Evolutionary conservation across 306 rosid species (phyloP), one percentile per base, ranked within the genome.

Genomic region (Inga laurina): DNA sequence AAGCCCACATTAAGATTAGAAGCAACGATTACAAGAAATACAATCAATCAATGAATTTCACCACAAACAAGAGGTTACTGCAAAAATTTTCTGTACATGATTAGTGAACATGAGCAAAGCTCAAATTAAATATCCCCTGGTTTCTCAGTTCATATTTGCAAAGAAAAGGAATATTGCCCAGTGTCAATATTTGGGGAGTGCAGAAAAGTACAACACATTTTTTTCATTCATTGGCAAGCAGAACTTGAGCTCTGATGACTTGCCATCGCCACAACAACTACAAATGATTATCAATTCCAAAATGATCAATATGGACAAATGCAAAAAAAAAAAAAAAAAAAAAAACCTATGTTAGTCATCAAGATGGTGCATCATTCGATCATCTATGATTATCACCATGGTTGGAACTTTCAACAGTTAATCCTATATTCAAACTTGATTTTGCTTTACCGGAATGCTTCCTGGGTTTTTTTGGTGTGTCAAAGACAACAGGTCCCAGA

Each of bases 361-460:
- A 49, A 49, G 61, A 77, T 43, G 62, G 71, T 65, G 62, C 85
- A 86, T 62, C 81, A 61, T 79, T 82, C 78, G 79, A 71, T 67
- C 71, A 69, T 48, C 73, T 80, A 45, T 44, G 78, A 76, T 79
- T 81, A 84, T 59, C 85, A 84, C 84, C 89, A 81, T 76, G 70
- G 73, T 56, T 81, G 77, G 88, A 76, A 77, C 90, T 91, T 80
- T 90, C 93, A 76, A 68, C 84, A 19, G 85, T 68, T 81, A 82
- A 70, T 51, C 86, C 89, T 78, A 80, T 69, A 84, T 87, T 84
- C 84, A 79, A 79, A 41, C 81, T 84, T 68, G 88, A 66, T 46
- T 75, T 88, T 16, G 57, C 69, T 89, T 87, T 86, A 54, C 89
- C 85, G 45, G 52, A 74, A 49, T 84, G 94, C 74, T 88, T 94